Evolutionary conservation across 169 alveolate species (phyloP), one percentile per base, ranked within the genome.

Genomic region (Plasmodium knowlesi): DNA sequence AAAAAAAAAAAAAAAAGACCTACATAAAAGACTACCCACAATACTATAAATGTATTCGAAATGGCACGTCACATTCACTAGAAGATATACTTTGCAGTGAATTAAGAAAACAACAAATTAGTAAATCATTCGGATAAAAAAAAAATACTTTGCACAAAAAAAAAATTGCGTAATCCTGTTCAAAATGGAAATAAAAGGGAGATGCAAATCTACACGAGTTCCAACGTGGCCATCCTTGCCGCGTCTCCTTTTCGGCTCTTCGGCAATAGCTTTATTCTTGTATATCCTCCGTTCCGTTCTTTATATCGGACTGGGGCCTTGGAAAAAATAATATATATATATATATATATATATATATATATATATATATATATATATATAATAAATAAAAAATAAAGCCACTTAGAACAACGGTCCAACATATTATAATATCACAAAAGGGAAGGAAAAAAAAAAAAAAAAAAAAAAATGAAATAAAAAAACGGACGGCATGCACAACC

Each of bases 261-360:
- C 54, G 92, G 91, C n/a, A 96, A 94, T 54, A 95, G 93, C 53
- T 82, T 88, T 57, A 96, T 95, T 78, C 96, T 94, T 50, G 96
- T 93, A 84, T 96, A 96, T 10, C 97, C 97, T 3, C 97, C 97
- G 79, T 96, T 96, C 25, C 97, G 85, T 83, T 96, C 97, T 80
- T 92, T 94, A 53, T 85, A 96, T 19, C 96, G 83, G 34, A 88
- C 83, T 5, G 97, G 97, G 34, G 93, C 93, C 93, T 86, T 76
- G 32, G 6, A 25, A 19, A 25, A 16, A 43, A 30, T 0, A 28
- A n/a, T n/a, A n/a, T n/a, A n/a, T n/a, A n/a, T n/a, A n/a, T n/a
- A n/a, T n/a, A n/a, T n/a, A n/a, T n/a, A n/a, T n/a, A n/a, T n/a
- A n/a, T n/a, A n/a, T n/a, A n/a, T n/a, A n/a, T n/a, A n/a, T n/a